Evolutionary conservation across 2,329 filamentous ascomycete genomes (phyloP).

Genomic region (Colletotrichum sp.): DNA sequence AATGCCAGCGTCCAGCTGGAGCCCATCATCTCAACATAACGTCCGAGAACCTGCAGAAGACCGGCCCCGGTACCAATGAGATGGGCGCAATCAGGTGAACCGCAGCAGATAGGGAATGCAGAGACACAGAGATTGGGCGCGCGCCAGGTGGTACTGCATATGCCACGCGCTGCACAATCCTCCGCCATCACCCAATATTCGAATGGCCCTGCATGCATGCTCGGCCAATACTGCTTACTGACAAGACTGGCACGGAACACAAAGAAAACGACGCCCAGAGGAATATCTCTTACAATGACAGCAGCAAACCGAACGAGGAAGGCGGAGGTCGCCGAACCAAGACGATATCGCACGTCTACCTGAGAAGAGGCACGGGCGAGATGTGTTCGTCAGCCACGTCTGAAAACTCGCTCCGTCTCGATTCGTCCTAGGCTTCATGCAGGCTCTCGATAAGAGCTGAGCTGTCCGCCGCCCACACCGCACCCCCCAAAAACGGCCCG

Average conservation of each 20-base stretch:
- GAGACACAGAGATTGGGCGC: not conserved
- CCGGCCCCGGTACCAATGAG: not conserved
- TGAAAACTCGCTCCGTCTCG: not conserved
- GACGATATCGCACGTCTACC: not conserved
- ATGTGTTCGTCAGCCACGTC: not conserved
- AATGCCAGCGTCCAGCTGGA: not conserved
- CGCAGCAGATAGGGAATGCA: not conserved
- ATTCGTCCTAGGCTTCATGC: not conserved
- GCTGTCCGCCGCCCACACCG: not conserved
- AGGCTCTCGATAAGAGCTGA: not conserved
- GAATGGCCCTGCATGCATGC: constrained; percentile 7
- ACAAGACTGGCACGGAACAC: not conserved
- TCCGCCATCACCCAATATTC: constrained; percentile 13
- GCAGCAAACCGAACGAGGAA: not conserved
- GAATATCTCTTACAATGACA: not conserved
- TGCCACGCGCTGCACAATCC: constrained; percentile 18
- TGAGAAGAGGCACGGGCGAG: not conserved
- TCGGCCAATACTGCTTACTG: not conserved
- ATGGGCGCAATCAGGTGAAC: not conserved
- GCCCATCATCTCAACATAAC: not conserved
- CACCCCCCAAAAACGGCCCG: not conserved
- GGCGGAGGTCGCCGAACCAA: not conserved
- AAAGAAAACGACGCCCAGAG: not conserved
- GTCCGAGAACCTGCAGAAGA: not conserved
- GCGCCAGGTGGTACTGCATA: constrained; percentile 6